Base-by-base conservation (phyloP, 495 filamentous ascomycete genomes). In the Xylona heveae region DNA sequence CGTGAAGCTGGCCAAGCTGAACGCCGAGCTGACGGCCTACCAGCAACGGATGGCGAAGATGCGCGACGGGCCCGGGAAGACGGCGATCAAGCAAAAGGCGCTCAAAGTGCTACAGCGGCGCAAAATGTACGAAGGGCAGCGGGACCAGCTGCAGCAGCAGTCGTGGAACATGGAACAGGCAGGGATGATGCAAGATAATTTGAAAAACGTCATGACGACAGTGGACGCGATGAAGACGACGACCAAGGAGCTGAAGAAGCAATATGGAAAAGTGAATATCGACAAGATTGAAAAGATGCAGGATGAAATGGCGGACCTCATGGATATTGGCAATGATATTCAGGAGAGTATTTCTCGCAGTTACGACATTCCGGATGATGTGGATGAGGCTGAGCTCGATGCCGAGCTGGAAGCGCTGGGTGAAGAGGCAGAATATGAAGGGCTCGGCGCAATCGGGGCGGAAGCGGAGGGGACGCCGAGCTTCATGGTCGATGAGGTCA, bases 91-190 rank as follows among this genome's bases (percentile, higher is more conserved):
- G 41, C 72, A 90, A 49, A 95, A 95, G 46, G 88, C 88, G 1
- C 71, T 94, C 35, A 94, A 94, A 43, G 73, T 95, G 12, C 73
- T 95, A 1, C 83, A 92, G 54, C 78, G 82, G n/a, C 78, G 90
- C 19, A 92, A 91, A 47, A 74, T 85, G 55, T 93, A 94, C 67
- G 88, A 97, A 52, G 57, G 62, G 6, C 85, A 97, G 58, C 76
- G 83, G 12, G 85, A 95, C 42, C 83, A 97, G 55, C 73, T 95
- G 34, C 80, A 90, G 52, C 69, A 76, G 42, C 88, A 95, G 52
- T 78, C 76, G 8, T 95, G 88, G 88, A 97, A 95, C 58, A 94
- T 97, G 84, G 84, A 95, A 52, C 88, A 95, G 49, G 88, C 88
- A 4, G 78, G 79, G 51, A 92, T 90, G 64, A 95, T 97, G 90